These are phyloP conservation scores for Candida andamanensis DNA, from an alignment of 805 yeast genomes.

Conservation along the genomic window DNA sequence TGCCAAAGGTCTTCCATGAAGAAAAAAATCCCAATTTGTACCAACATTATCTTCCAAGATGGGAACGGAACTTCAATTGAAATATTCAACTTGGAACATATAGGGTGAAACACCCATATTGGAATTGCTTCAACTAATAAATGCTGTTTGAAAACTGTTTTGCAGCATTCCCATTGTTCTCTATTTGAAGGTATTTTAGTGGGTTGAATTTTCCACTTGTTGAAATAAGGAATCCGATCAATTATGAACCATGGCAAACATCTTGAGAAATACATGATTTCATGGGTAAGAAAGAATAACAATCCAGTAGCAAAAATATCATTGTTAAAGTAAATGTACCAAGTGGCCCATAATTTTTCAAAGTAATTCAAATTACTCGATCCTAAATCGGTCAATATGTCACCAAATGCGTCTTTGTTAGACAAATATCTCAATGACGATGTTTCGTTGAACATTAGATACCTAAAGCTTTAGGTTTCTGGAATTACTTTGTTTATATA, in stretches of 20 bases:
- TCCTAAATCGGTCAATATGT: conserved; percentile 6
- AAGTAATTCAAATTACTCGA: conserved; percentile 15
- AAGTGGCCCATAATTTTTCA: conserved; percentile 84
- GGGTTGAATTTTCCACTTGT: conserved; percentile 84
- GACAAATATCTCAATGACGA: conserved; percentile 13
- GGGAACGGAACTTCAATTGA: conserved; percentile 85
- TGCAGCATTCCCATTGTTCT: conserved; percentile 92
- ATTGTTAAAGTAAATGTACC: conserved; percentile 79
- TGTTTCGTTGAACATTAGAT: conserved; percentile 7
- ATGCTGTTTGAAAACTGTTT: conserved; percentile 79
- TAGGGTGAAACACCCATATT: conserved; percentile 94
- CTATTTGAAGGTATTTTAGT: conserved; percentile 69
- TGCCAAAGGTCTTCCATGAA: conserved; percentile 94
- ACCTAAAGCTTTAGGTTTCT: neutral
- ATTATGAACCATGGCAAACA: conserved; percentile 89
- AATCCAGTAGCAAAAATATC: conserved; percentile 91
- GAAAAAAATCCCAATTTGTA: conserved; percentile 74
- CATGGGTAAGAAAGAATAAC: conserved; percentile 77
- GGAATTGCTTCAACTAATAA: conserved; percentile 92
- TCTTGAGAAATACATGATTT: conserved; percentile 85
- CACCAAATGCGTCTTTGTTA: neutral
- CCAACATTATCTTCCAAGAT: conserved; percentile 45
- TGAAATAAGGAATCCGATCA: conserved; percentile 81
- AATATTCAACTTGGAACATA: conserved; percentile 79
- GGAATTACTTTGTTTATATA: neutral